Base-by-base conservation (phyloP, 768 basidiomycete genomes). In the Macrolepiota fuliginosa region DNA sequence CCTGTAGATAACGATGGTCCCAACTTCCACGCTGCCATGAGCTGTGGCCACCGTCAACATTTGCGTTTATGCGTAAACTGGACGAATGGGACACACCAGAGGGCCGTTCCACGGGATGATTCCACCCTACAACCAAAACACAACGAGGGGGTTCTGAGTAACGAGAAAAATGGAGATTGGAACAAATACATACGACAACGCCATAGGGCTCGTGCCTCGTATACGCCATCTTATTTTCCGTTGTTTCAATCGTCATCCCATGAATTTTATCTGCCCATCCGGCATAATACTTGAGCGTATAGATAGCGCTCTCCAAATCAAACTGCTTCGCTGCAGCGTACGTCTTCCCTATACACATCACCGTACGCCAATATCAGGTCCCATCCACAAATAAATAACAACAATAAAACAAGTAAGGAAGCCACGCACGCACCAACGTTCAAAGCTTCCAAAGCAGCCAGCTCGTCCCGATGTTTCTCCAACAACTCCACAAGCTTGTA, bases 211-310 rank as follows among this genome's bases (percentile, higher is more conserved):
- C 88, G 66, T 87, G 85, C 11, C 87, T 73, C 1, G 87, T 89
- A 71, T 90, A 90, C 11, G 82, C 81, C 56, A 91, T 76, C 72
- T 88, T 88, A 54, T 67, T 66, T 50, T 81, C 79, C 56, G 72
- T 73, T 51, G 79, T 88, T 82, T 94, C 91, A 70, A 93, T 86
- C 6, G 85, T 86, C 71, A 91, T 83, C 2, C 90, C 92, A 4
- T 81, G 77, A 54, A 90, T 74, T 77, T 96, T 96, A 78, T 95
- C 94, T 24, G 93, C 91, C 88, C 91, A 92, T 17, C 94, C 95
- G 51, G 87, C 91, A 67, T 90, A 98, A 76, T 96, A 96, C 40
- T 84, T 79, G 65, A 94, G 71, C 36, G 79, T 77, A 32, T 71
- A 76, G 61, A 87, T 78, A 0, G 81, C 73, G 57, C 72, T 72